Evolutionary conservation across 768 basidiomycete genomes (phyloP).

Genomic region (Exidia glandulosa): DNA sequence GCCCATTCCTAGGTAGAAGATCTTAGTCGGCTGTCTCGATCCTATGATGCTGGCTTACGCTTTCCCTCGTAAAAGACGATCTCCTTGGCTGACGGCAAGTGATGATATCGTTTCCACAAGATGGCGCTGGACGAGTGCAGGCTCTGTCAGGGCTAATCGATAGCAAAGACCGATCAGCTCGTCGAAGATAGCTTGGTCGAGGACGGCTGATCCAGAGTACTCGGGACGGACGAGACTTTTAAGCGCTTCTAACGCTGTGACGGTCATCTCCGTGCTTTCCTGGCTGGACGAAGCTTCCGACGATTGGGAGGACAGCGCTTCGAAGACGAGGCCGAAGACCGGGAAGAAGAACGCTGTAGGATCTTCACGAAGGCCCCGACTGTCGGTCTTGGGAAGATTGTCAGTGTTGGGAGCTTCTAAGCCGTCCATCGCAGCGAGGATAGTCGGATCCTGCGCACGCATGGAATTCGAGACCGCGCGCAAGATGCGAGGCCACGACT

Average conservation of each 20-base stretch:
- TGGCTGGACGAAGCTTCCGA: constrained; percentile 40
- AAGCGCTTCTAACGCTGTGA: constrained; percentile 64
- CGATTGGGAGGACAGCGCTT: constrained; percentile 62
- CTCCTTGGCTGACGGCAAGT: constrained; percentile 35
- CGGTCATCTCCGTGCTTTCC: constrained; percentile 32
- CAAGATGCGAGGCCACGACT: constrained; percentile 72
- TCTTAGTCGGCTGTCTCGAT: neutral
- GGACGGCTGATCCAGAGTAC: constrained; percentile 70
- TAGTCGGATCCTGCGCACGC: constrained; percentile 52
- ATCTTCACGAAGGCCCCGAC: constrained; percentile 33
- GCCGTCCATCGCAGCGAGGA: constrained; percentile 77
- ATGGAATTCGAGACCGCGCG: constrained; percentile 78
- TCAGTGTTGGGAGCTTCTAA: constrained; percentile 29
- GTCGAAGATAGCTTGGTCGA: constrained; percentile 76
- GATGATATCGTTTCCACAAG: constrained; percentile 57
- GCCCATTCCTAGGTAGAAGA: no score
- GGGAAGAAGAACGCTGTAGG: constrained; percentile 79
- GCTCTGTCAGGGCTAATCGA: constrained; percentile 81
- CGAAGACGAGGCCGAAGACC: constrained; percentile 89
- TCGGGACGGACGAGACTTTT: constrained; percentile 70
- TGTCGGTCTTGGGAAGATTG: constrained; percentile 7
- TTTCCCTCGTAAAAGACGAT: constrained; percentile 6
- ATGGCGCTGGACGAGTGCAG: constrained; percentile 56
- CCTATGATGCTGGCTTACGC: constrained; percentile 1
- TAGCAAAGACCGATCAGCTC: constrained; percentile 85